Conservation (phyloP, 371 early-diverging fungal genomes). For the Mucor racemosus region DNA sequence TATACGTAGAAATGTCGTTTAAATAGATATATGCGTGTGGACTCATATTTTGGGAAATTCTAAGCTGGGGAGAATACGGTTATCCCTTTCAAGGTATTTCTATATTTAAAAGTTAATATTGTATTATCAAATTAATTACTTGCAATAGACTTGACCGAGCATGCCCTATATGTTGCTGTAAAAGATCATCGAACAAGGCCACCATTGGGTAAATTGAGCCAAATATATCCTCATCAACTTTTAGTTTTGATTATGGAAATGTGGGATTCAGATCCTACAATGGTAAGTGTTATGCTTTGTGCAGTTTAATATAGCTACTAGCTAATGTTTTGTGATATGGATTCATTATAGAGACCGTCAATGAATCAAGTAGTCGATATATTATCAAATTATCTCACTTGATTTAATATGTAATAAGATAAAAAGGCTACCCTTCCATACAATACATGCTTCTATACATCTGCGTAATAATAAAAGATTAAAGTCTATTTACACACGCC, state of each 20-base stretch:
- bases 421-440: background rate
- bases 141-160: slow-evolving; percentile 37
- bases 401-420: background rate
- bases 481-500: too few relatives aligned
- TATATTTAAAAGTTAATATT: background rate
- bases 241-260: slow-evolving; percentile 70
- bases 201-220: slow-evolving; percentile 57
- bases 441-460: background rate
- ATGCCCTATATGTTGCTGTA: slow-evolving; percentile 53
- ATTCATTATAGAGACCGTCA: slow-evolving; percentile 18
- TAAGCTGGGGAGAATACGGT: slow-evolving; percentile 74
- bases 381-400: slow-evolving; percentile 29
- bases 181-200: slow-evolving; percentile 67
- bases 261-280: slow-evolving; percentile 70
- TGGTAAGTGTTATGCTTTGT: slow-evolving; percentile 33
- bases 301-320: background rate
- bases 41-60: slow-evolving; percentile 81
- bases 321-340: background rate
- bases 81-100: slow-evolving; percentile 75
- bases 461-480: background rate
- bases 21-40: slow-evolving; percentile 73
- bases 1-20: background rate
- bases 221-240: slow-evolving; percentile 62
- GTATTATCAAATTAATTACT: background rate
- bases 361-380: slow-evolving; percentile 35